Evolutionary conservation across 176 grass and related monocot species (phyloP), one percentile per base, ranked within the genome.

Genomic region (Cenchrus purpureus): DNA sequence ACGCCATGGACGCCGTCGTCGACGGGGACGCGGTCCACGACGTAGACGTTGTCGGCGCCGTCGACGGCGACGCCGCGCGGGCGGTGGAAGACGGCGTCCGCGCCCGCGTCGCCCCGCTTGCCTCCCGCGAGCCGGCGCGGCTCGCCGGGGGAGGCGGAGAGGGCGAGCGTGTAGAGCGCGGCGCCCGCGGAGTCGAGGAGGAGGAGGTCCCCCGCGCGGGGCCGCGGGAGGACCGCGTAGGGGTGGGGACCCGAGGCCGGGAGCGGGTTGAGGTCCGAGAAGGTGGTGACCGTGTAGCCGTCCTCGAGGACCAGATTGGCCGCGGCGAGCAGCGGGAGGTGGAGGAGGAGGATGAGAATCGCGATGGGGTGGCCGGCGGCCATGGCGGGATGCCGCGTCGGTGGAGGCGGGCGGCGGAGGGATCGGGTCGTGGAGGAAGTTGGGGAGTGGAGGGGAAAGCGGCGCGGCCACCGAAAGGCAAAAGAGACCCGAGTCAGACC

Each of bases 11-110:
- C 37, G 12, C 73, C 66, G 44, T 78, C 82, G 31, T 86, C 90
- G 14, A 91, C 90, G 82, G 85, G 82, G 42, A 86, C 66, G 60
- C 82, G 86, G 68, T 91, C 83, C 16, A 82, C 90, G 8, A 91
- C 90, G 82, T 91, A 88, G 42, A 91, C 73, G 60, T 91, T 91
- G 22, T 91, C 86, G 13, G 52, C 78, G 78, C 4, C 66, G 79
- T 92, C 90, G 56, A 88, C 79, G 65, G 90, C 79, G 51, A 92
- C 0, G 78, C 90, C 83, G 50, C 86, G 82, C 15, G 90, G 86
- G 28, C 29, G 78, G 73, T 73, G 42, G 78, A 91, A 86, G 13
- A 73, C 53, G 71, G 59, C 82, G 57, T 7, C 50, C 37, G 37
- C 37, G 37, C 37, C 3, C 37, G 37, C 37, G 2, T 40, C 37